phyloP scores from a whole-genome alignment of 805 yeast genomes.

The Lachancea fermentati region DNA sequence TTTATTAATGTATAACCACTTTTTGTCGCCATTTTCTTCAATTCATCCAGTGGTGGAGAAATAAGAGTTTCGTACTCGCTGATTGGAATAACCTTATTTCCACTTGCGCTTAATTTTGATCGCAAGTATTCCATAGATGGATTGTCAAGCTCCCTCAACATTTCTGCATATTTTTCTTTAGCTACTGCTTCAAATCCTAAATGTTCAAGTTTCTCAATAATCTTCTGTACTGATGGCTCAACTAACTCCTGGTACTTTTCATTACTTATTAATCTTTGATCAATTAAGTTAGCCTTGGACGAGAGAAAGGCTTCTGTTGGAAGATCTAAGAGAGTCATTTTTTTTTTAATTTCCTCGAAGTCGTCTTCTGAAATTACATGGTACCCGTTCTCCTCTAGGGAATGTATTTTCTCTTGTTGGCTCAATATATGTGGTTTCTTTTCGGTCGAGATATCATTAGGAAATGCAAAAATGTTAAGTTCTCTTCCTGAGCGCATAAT shows the following conservation, averaged over 20 bases:
- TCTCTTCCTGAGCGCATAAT: constrained; percentile 23
- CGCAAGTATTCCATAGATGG: constrained; percentile 1
- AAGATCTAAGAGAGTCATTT: background rate
- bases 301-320: constrained; percentile 2
- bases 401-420: constrained; percentile 8
- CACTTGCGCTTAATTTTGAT: background rate
- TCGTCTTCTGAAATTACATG: constrained; percentile 3
- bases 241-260: background rate
- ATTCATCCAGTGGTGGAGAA: background rate
- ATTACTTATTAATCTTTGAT: background rate
- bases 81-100: background rate
- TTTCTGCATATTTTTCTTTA: background rate
- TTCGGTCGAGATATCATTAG: constrained; percentile 19
- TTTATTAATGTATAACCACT: background rate
- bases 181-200: background rate
- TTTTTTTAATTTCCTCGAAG: constrained; percentile 6
- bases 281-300: background rate
- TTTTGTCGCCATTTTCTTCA: background rate
- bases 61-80: constrained; percentile 4
- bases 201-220: background rate
- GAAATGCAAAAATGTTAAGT: constrained; percentile 24
- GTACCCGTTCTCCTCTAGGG: constrained; percentile 7
- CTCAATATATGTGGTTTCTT: constrained; percentile 10
- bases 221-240: background rate
- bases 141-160: background rate